Evolutionary conservation across 108 stramenopile species (phyloP).

Genomic region (Skeletonema grethae): DNA sequence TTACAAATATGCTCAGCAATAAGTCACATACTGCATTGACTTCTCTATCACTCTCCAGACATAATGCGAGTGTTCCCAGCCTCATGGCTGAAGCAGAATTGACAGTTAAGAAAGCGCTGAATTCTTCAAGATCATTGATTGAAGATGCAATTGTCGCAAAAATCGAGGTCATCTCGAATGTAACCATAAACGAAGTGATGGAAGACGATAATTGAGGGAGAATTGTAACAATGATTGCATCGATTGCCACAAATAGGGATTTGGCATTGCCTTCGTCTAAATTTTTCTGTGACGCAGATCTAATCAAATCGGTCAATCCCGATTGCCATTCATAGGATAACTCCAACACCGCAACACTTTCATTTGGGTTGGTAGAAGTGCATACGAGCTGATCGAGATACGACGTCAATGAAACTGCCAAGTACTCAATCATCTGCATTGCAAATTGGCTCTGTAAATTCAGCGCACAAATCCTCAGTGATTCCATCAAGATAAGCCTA

Average conservation of each 20-base stretch:
- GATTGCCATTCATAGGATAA: constrained; percentile 39
- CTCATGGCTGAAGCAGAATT: constrained; percentile 17
- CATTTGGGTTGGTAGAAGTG: constrained; percentile 2
- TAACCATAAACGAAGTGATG: neutral
- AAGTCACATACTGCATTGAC: constrained; percentile 10
- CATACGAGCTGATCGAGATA: constrained; percentile 19
- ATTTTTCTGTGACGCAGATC: neutral
- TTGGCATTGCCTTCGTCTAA: neutral
- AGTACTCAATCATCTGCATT: constrained; percentile 18
- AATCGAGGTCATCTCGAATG: constrained; percentile 28
- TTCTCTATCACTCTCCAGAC: constrained; percentile 20
- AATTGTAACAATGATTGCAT: constrained; percentile 5
- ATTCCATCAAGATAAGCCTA: neutral
- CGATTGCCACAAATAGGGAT: constrained; percentile 12
- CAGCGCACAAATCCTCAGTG: neutral
- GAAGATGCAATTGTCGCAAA: constrained; percentile 14
- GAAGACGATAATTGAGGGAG: constrained; percentile 33
- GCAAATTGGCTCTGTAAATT: constrained; percentile 11
- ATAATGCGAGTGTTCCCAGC: constrained; percentile 33
- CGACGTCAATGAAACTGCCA: constrained; percentile 22
- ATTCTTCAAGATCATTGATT: constrained; percentile 17
- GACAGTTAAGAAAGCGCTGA: constrained; percentile 7
- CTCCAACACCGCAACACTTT: constrained; percentile 15
- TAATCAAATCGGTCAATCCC: constrained; percentile 27
- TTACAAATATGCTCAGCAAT: constrained; percentile 12